A percentile compares a stretch with the other conserved stretches of the same genome.
Conservation (phyloP, 2,329 filamentous ascomycete species). For the Sarocladiaceae sp. region DNA sequence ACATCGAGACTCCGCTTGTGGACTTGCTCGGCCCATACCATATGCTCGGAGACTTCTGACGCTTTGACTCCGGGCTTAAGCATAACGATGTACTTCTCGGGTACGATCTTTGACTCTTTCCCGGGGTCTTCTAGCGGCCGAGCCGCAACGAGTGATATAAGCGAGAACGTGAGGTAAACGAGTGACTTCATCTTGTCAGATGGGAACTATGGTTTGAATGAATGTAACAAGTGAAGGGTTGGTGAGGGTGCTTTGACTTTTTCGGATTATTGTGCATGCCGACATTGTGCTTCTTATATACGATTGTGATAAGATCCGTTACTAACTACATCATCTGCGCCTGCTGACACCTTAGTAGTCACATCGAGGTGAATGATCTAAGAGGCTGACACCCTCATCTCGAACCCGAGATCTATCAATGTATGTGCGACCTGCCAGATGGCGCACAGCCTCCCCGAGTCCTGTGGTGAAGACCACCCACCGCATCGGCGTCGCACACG, state of each 20-base stretch:
- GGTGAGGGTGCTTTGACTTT: too few species aligned
- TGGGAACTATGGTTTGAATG: background rate
- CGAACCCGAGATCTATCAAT: background rate
- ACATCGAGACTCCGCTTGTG: slow-evolving; percentile 47
- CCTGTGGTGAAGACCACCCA: too few species aligned
- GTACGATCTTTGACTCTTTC: background rate
- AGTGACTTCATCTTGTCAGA: slow-evolving; percentile 3
- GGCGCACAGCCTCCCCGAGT: background rate
- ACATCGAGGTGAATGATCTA: background rate
- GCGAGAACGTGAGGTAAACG: background rate
- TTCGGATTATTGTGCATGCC: too few species aligned
- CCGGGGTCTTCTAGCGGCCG: background rate
- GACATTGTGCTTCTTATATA: background rate
- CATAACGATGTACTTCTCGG: slow-evolving; percentile 52
- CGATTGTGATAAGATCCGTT: too few species aligned
- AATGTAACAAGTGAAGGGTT: background rate
- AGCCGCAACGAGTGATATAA: background rate
- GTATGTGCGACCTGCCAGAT: background rate
- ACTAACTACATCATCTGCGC: too few species aligned
- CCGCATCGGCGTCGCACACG: background rate
- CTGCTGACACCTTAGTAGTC: too few species aligned
- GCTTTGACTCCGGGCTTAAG: slow-evolving; percentile 41
- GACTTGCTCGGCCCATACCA: slow-evolving; percentile 45
- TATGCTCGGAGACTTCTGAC: slow-evolving; percentile 41
- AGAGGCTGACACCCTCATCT: background rate